A percentile compares a stretch with the other conserved stretches of the same genome.
These are phyloP conservation scores for Backusella westeae DNA, from an alignment of 192 early-diverging fungal species.

Conservation along the genomic window DNA sequence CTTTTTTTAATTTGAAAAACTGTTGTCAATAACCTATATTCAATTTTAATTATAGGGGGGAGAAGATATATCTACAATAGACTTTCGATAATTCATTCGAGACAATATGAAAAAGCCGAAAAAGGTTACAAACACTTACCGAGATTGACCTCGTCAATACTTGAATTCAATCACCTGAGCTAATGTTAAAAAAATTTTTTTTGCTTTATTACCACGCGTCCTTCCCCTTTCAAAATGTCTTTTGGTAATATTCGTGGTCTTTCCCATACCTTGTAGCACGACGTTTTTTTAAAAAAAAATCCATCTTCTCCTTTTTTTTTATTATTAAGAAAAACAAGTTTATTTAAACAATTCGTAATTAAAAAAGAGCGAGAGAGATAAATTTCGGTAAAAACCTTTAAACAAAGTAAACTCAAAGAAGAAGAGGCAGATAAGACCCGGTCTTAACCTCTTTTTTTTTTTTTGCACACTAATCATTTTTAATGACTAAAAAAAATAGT, in stretches of 20 bases:
- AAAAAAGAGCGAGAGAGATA: background rate
- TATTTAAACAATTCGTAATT: background rate
- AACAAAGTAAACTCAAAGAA: background rate
- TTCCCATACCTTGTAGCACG: background rate
- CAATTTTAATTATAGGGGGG: too few relatives aligned
- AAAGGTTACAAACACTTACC: background rate
- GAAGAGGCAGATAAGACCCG: background rate
- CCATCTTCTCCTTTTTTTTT: background rate
- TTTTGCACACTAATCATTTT: background rate
- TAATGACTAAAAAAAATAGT: background rate
- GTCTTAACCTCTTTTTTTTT: background rate
- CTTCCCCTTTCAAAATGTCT: background rate
- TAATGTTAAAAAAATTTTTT: background rate
- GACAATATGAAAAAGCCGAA: background rate
- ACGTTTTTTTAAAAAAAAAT: background rate
- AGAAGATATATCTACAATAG: too few relatives aligned
- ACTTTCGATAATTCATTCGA: too few relatives aligned
- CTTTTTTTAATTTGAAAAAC: background rate
- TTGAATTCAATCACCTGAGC: background rate
- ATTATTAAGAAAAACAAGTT: background rate
- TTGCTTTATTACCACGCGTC: background rate
- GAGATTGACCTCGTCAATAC: background rate
- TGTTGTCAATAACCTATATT: background rate
- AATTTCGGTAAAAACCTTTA: background rate
- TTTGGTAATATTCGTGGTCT: background rate